A percentile compares a stretch with the other conserved stretches of the same genome.
phyloP scores from a whole-genome alignment of 495 filamentous ascomycete species.

The Lasiosphaeris hirsuta region DNA sequence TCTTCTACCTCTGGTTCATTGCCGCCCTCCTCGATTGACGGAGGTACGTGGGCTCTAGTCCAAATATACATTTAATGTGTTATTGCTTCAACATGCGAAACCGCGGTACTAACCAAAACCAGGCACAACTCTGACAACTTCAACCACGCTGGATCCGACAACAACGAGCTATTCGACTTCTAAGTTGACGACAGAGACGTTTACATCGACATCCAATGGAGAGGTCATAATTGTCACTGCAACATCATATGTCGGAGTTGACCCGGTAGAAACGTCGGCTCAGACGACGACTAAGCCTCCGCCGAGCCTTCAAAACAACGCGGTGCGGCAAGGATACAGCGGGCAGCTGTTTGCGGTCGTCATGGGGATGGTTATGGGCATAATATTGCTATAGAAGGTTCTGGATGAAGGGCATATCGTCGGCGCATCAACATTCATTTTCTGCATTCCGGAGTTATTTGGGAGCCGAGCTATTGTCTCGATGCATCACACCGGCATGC shows the following conservation, averaged over 20 bases:
- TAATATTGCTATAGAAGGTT: slow-evolving; percentile 8
- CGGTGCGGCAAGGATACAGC: slow-evolving; percentile 12
- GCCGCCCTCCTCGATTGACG: slow-evolving; percentile 22
- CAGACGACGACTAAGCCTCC: slow-evolving; percentile 16
- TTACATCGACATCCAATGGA: slow-evolving; percentile 33
- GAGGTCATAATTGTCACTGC: slow-evolving; percentile 27
- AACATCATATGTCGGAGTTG: slow-evolving; percentile 25
- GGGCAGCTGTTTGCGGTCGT: slow-evolving; percentile 28
- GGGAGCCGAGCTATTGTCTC: slow-evolving; percentile 8
- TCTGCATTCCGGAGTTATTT: slow-evolving; percentile 14
- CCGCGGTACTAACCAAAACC: not conserved
- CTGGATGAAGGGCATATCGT: not conserved
- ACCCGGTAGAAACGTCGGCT: slow-evolving; percentile 7
- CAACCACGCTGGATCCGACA: not conserved
- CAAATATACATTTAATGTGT: not conserved
- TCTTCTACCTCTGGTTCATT: not conserved
- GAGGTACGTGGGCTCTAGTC: slow-evolving; percentile 22
- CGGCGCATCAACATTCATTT: not conserved
- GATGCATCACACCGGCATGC: not conserved
- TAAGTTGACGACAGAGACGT: slow-evolving; percentile 1
- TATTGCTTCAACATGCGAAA: not conserved
- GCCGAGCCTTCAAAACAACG: slow-evolving; percentile 37
- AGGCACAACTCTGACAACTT: slow-evolving; percentile 21
- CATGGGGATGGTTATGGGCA: slow-evolving; percentile 23
- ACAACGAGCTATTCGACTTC: not conserved